Base-by-base conservation (phyloP, 2,329 filamentous ascomycete genomes). In the Elsinoe australis region DNA sequence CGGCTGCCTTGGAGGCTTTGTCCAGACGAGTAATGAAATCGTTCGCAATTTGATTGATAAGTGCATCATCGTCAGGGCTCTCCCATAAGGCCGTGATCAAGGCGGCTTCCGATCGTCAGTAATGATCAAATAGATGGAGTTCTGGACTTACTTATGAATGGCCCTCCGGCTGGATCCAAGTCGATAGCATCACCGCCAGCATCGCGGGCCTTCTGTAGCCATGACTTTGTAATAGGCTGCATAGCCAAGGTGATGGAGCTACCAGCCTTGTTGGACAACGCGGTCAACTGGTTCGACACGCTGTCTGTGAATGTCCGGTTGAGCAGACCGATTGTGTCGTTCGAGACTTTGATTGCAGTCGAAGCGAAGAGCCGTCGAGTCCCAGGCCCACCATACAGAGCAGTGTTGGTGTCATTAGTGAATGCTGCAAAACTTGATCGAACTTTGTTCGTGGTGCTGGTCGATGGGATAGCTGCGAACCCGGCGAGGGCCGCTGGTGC, bases 101-200 rank as follows among this genome's bases (percentile, higher is more conserved):
- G 10, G 15, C 29, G 14, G 41, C 41, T 29, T 10, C 9, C 9
- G 9, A 9, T 45, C 14, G 15, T 21, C 29, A 7, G n/a, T 4
- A 18, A 18, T 17, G 14, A 4, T 6, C 5, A 6, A 18, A 4
- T 7, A 3, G 32, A 17, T 4, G n/a, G 21, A 24, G 9, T 3
- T 5, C 22, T 4, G 6, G 15, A 39, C 6, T 12, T 22, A 46
- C 42, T 33, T 5, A 46, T 33, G 26, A 46, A 19, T 15, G 18
- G 29, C 3, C 42, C 42, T 12, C 33, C 26, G 18, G 26, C n/a
- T 14, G 42, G 42, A 34, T 34, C 42, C 14, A 34, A 18, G n/a
- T 18, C 15, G 8, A 46, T 46, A 6, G 42, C 42, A 34, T 46
- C 42, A 22, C 42, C 42, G n/a, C 42, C 42, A 18, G 42, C 42